Percentiles rank a stretch among this genome's conserved stretches.
These are phyloP conservation scores for Penicillium cataractarum DNA, from an alignment of 495 filamentous ascomycete species.

Conservation along the genomic window DNA sequence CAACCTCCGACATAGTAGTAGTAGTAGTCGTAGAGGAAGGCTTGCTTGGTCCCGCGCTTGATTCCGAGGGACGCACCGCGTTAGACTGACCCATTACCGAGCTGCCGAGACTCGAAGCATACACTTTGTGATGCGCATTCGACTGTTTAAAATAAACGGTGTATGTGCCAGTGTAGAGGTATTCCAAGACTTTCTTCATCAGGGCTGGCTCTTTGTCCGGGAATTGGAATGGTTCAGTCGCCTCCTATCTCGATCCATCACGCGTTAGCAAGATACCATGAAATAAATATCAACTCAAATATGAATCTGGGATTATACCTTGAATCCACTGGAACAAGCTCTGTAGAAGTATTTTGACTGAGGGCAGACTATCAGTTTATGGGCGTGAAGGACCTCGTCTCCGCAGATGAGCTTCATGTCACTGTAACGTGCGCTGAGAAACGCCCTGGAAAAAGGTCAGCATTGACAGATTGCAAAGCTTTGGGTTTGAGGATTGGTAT, in stretches of 20 bases:
- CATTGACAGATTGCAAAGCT: not conserved
- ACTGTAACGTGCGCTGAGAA: not conserved
- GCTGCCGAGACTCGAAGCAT: not conserved
- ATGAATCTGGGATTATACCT: not conserved
- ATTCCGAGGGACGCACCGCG: not conserved
- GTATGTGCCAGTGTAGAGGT: not conserved
- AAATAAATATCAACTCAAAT: not conserved
- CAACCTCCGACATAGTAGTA: no score
- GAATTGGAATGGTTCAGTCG: not conserved
- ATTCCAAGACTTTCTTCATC: conserved; percentile 1
- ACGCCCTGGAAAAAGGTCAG: not conserved
- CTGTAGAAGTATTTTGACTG: not conserved
- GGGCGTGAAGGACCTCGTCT: not conserved
- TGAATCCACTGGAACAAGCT: not conserved
- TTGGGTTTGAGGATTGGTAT: not conserved
- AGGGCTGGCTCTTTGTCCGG: not conserved
- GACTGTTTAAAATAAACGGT: not conserved
- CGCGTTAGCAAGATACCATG: not conserved
- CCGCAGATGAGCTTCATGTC: not conserved
- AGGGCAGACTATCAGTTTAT: not conserved
- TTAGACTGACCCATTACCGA: not conserved
- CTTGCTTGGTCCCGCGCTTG: not conserved
- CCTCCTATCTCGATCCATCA: not conserved
- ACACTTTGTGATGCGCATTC: not conserved
- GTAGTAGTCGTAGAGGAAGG: no score